Base-by-base conservation (phyloP, 345 rosid species). In the Cardamine occulta region DNA sequence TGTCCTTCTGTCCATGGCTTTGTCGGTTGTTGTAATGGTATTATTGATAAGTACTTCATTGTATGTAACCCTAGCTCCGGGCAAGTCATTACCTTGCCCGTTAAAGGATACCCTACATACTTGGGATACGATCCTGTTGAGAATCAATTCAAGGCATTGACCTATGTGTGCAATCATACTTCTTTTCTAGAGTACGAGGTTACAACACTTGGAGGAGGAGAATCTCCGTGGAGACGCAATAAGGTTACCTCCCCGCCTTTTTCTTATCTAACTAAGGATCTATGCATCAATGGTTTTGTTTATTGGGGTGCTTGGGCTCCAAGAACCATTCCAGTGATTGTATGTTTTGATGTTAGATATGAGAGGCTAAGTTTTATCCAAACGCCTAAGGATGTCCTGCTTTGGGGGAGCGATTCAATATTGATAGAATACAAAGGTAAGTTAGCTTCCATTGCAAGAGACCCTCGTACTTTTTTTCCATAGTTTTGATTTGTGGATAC, bases 391-490 rank as follows among this genome's bases (percentile, higher is more conserved):
- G 13, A 1, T 66, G 45, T 32, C 14, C 13, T 49, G 4, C 1
- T 0, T 7, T 5, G 17, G 40, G 69, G 19, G 6, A 10, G 44
- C 12, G 44, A 32, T 0, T 31, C 47, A 47, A 17, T 47, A 17
- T 49, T 49, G 19, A 66, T 66, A 0, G 59, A 66, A 1, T 66
- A 66, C 70, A 66, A 49, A 32, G 59, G 59, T 5, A 32, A 32
- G 21, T 8, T 66, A 32, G 58, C 58, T 31, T 32, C 26, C 7
- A 42, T 63, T 2, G 52, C 6, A 24, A 15, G 14, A 2, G 8
- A 60, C 65, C 48, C 15, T 21, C 2, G 0, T 18, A 2, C 1
- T 2, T 9, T 6, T 6, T n/a, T 37, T 21, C 7, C 0, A 0
- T 1, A 10, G 11, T 19, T 66, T 66, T 51, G 47, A 34, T 66